Conservation (phyloP, 176 grass and related monocot species). For the Chloris gayana region DNA sequence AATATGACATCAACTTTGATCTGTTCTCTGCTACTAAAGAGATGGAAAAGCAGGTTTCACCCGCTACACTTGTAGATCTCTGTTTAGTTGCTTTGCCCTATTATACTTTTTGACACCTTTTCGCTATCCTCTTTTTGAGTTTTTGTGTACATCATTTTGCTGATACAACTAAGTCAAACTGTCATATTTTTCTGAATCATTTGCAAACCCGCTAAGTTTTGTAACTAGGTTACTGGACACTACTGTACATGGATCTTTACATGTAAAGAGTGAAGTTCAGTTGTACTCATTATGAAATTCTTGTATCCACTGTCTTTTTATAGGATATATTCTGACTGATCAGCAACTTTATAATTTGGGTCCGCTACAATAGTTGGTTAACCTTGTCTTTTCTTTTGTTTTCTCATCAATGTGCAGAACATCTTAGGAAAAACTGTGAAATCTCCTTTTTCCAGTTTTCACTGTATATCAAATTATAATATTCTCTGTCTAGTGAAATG, state of each 20-base stretch:
- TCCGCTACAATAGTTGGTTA: neutral
- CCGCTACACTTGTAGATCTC: neutral
- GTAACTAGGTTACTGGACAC: neutral
- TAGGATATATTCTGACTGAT: neutral
- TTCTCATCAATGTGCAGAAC: neutral
- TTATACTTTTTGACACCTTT: neutral
- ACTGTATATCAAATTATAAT: neutral
- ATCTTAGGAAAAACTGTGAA: neutral
- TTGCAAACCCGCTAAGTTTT: neutral
- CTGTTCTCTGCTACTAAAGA: conserved; percentile 90
- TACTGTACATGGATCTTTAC: neutral
- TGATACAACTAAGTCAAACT: neutral
- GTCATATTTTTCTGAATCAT: neutral
- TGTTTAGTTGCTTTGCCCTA: neutral
- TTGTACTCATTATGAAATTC: neutral
- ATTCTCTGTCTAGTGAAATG: neutral
- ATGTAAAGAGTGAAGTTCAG: neutral
- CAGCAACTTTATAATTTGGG: neutral
- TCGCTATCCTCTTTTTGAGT: neutral
- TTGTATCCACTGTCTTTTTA: too few relatives aligned
- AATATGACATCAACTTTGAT: conserved; percentile 97
- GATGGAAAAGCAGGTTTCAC: conserved; percentile 81
- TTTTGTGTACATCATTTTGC: neutral
- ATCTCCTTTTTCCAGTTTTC: neutral
- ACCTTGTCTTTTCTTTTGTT: neutral